Conservation (phyloP, 1,284 basidiomycete species). For the Ustilago trichophora region DNA sequence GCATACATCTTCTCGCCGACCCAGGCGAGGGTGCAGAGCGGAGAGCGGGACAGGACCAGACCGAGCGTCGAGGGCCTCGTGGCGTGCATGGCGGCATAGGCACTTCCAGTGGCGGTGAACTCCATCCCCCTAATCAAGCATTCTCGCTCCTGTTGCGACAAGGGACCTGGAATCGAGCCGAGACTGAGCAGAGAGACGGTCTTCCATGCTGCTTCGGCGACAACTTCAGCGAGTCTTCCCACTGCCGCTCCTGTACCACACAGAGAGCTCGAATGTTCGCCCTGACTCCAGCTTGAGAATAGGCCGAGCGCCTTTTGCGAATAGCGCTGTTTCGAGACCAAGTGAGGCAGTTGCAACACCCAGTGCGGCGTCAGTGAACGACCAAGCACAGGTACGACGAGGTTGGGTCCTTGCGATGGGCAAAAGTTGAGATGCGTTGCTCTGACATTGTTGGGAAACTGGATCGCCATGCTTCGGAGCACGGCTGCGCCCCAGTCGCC, state of each 20-base stretch:
- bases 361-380: conserved; percentile 23
- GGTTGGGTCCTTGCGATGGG: conserved; percentile 35
- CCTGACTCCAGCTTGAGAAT: conserved; percentile 19
- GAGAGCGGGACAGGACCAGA: conserved; percentile 65
- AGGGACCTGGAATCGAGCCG: conserved; percentile 35
- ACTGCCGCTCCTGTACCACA: conserved; percentile 14
- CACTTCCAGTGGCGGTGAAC: conserved; percentile 48
- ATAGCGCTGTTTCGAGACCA: conserved; percentile 23
- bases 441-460: conserved; percentile 30
- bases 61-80: conserved; percentile 68
- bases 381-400: conserved; percentile 34
- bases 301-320: conserved; percentile 15
- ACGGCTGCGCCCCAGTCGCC: conserved; percentile 55
- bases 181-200: conserved; percentile 9
- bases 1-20: conserved; percentile 68
- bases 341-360: conserved; percentile 22
- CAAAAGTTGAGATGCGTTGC: conserved; percentile 57
- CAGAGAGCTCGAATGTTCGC: conserved; percentile 1
- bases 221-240: conserved; percentile 6
- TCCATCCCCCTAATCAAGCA: conserved; percentile 39
- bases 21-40: conserved; percentile 68
- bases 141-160: conserved; percentile 48
- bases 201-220: conserved; percentile 19
- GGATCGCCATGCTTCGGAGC: conserved; percentile 32
- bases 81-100: conserved; percentile 58